Evolutionary conservation across 1,139 yeast species (phyloP), one percentile per base, ranked within the genome.

Genomic region (Protomyces lactucae-debilis): DNA sequence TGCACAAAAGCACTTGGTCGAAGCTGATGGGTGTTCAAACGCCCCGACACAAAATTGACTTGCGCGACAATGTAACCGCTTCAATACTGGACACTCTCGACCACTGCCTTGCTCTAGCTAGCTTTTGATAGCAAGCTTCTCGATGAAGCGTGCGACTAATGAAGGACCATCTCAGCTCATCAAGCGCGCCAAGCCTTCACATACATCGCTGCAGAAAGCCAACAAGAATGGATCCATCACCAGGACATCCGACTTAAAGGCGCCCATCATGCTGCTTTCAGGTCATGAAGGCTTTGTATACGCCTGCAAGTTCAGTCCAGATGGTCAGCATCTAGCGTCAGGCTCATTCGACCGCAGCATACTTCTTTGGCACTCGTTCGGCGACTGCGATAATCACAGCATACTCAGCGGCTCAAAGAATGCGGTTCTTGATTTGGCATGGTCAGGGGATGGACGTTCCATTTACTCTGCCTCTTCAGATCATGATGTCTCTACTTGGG

Each of bases 401-500:
- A 71, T 74, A 1, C 68, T 82, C 2, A 68, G 66, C 14, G 85
- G 84, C 5, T 85, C 83, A 71, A 81, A 80, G 61, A 76, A 79
- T 1, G 84, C 85, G 0, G 80, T 84, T 0, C 76, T 83, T 0
- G 78, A 80, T 32, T 70, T 82, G 16, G 71, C 73, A 21, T 83
- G 86, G 84, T 67, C 77, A 23, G 72, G 76, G 32, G 82, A 79
- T 66, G 77, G 80, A 40, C 64, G 73, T 12, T 70, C 69, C 3
- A 51, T 83, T 2, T 78, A 76, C 39, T 75, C 83, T 16, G 74
- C 79, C 4, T 77, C 83, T 63, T 80, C 84, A 0, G 87, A 83
- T 68, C 68, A 75, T 18, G 76, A 83, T 0, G 71, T 83, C 14
- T 80, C 83, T 5, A 72, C 80, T 3, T 85, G 85, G 82, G 90